These are phyloP conservation scores for Lepidium africanum DNA, from an alignment of 345 rosid genomes.

Conservation along the genomic window DNA sequence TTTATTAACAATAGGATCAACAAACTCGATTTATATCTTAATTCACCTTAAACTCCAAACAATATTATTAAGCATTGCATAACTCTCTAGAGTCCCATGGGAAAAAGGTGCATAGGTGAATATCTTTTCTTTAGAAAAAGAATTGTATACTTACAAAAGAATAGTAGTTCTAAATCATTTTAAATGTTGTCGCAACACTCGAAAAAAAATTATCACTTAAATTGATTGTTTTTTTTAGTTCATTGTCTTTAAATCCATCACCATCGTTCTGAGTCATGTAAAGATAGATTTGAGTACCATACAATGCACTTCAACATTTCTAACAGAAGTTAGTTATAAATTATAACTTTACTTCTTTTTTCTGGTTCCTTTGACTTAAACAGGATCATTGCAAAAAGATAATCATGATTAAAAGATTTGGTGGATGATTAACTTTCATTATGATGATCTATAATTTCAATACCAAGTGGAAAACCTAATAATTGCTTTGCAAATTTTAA, in stretches of 20 bases:
- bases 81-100: no score
- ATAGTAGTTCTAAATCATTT: no score
- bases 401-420: constrained; percentile 14
- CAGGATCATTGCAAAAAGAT: not conserved
- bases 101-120: no score
- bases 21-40: no score
- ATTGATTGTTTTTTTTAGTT: no score
- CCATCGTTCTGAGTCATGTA: not conserved
- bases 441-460: constrained; percentile 14
- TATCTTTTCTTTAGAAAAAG: no score
- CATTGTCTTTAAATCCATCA: not conserved
- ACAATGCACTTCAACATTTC: not conserved
- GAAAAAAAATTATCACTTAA: not conserved
- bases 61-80: no score
- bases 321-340: not conserved
- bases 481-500: not conserved
- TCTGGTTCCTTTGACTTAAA: constrained; percentile 5
- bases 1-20: no score
- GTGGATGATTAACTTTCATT: constrained; percentile 12
- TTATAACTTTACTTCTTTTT: not conserved
- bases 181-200: not conserved
- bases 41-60: no score
- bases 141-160: no score
- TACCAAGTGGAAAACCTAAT: constrained; percentile 8
- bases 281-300: not conserved